Evolutionary conservation across 768 basidiomycete genomes (phyloP), one percentile per base, ranked within the genome.

Genomic region (Coprinopsis strossmayeri): DNA sequence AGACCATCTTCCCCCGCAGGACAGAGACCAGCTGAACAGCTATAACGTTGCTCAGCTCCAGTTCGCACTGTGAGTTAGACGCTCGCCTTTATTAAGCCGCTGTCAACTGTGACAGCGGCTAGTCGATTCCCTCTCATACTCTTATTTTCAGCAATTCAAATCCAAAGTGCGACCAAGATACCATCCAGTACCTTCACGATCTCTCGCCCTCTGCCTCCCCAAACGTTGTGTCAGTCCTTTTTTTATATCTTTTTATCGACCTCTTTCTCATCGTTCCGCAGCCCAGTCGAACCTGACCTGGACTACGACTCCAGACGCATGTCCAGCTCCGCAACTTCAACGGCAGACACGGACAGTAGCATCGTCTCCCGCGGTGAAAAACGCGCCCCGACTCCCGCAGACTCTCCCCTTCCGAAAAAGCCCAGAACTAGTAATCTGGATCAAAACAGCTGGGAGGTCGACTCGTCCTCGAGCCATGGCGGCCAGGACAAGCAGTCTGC

Each of bases 241-340:
- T 45, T 17, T n/a, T 34, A 48, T 48, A 26, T 47, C 44, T 54
- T 41, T 54, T 55, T 34, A 52, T 49, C 15, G 32, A 28, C 56
- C 51, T 37, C 46, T 52, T 38, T 34, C 35, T 53, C 34, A 15
- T 55, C 57, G 47, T 46, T 55, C 53, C 30, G 41, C 53, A 73
- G 70, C 58, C 58, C 69, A 51, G 61, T 68, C 44, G 69, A 74
- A 39, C 57, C 72, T 53, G 79, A 76, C 63, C 59, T 78, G 54
- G 79, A 79, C 64, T 80, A 84, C 77, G 62, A 71, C 53, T 61
- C 63, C 30, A 76, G 86, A 60, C 83, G 86, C 60, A 88, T 90
- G 87, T 88, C 87, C 65, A 74, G 77, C 62, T 86, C 83, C 54
- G 82, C 80, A 44, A 74, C 79, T 50, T 87, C 86, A 13, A 72